Conservation (phyloP, 345 rosid species). For the Ailanthus altissimus region DNA sequence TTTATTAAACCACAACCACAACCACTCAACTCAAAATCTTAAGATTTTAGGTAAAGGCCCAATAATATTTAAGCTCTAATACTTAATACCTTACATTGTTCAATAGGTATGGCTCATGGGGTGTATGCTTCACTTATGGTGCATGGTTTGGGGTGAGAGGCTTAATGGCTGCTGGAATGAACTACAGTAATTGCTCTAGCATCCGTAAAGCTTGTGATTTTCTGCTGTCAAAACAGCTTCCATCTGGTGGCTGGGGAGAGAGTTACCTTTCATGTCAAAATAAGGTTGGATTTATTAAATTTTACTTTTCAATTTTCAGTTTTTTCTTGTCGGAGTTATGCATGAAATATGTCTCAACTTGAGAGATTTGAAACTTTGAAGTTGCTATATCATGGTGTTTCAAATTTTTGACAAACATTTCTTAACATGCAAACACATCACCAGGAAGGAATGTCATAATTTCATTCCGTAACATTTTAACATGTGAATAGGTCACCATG, state of each 20-base stretch:
- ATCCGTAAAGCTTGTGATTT: conserved; percentile 82
- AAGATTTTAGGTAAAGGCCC: no score
- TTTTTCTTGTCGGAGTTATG: neutral
- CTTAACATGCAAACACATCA: no score
- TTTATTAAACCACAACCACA: no score
- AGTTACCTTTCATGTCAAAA: conserved; percentile 94
- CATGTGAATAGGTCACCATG: no score
- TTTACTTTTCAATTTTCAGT: neutral
- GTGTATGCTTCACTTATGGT: conserved; percentile 83
- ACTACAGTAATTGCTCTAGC: conserved; percentile 50
- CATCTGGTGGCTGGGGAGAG: conserved; percentile 98
- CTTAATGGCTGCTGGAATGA: conserved; percentile 77
- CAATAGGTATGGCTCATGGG: conserved; percentile 96
- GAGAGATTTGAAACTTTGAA: conserved; percentile 5
- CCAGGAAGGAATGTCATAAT: no score
- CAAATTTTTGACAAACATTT: neutral
- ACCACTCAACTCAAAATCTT: no score
- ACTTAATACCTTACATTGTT: conserved; percentile 11
- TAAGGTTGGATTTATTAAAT: conserved; percentile 45
- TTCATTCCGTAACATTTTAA: no score
- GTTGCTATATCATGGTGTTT: neutral
- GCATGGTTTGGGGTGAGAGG: conserved; percentile 85
- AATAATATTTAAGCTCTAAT: no score
- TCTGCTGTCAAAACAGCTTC: conserved; percentile 77
- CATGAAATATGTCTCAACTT: neutral